Conservation (phyloP, 2,329 filamentous ascomycete genomes). For the Cryphonectria japonica region DNA sequence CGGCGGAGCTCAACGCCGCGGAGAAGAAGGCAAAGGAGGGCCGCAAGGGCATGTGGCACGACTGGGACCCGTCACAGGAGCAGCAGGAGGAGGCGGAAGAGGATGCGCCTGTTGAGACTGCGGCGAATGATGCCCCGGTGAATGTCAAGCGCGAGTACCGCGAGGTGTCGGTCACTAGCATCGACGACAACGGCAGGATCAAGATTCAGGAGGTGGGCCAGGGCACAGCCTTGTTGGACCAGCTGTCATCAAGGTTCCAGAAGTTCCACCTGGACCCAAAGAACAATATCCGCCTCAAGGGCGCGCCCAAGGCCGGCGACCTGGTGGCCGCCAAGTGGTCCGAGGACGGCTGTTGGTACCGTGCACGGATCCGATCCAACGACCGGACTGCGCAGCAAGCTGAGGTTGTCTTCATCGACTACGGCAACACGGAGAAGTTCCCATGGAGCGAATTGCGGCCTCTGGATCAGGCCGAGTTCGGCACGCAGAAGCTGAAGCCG, state of each 20-base stretch:
- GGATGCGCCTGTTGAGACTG: constrained; percentile 53
- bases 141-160: constrained; percentile 85
- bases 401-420: constrained; percentile 94
- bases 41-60: constrained; percentile 86
- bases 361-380: constrained; percentile 86
- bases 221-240: constrained; percentile 82
- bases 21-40: constrained; percentile 89
- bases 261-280: constrained; percentile 85
- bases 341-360: constrained; percentile 91
- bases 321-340: constrained; percentile 90
- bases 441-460: constrained; percentile 83
- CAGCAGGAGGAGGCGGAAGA: constrained; percentile 60
- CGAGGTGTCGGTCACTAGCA: constrained; percentile 88
- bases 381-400: constrained; percentile 87
- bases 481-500: constrained; percentile 76
- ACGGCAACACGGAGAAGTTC: constrained; percentile 89
- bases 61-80: constrained; percentile 91
- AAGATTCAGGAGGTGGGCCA: constrained; percentile 91
- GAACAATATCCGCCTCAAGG: constrained; percentile 74
- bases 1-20: constrained; percentile 82
- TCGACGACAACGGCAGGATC: constrained; percentile 79
- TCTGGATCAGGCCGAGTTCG: constrained; percentile 80
- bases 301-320: constrained; percentile 87
- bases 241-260: constrained; percentile 88
- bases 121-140: constrained; percentile 57